Base-by-base conservation (phyloP, 352 stramenopile genomes). In the Globisporangium canariense region DNA sequence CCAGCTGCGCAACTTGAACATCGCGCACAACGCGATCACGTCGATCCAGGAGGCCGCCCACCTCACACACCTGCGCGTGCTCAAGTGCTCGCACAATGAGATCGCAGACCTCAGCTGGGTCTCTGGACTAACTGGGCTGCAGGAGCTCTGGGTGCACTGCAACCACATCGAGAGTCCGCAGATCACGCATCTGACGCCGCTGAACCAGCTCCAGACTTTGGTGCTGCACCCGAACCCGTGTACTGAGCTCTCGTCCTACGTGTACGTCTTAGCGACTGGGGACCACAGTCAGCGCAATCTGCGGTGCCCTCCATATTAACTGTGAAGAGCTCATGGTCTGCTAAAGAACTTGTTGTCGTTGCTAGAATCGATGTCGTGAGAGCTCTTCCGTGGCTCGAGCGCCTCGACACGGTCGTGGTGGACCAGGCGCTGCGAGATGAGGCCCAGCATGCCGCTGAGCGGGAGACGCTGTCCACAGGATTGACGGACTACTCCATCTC, bases 181-280 rank as follows among this genome's bases (percentile, higher is more conserved):
- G 60, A 58, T 93, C 18, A 62, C 67, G 34, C 71, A 85, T 57
- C 60, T 93, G 20, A 65, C 74, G 50, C n/a, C 71, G 8, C 68
- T 90, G 2, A 60, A 49, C 2, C 65, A 73, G 43, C 73, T 93
- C 13, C 66, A 72, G 38, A 83, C 70, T 18, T 68, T 93, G 18
- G 64, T 90, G 25, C 50, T 91, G 9, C 81, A 90, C 34, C 77
- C 82, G 18, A 93, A 93, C 68, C 84, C 84, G 28, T 91, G 81
- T 65, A 90, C 82, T 0, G 66, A 85, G 18, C 51, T 46, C 18
- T 57, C 71, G 8, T 70, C 79, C 16, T 91, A 88, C 59, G 53
- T 78, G 83, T 90, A 60, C 25, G 25, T 28, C 25, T 28, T 28
- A 22, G 73, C 70, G 0, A 14, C 18, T 65, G 5, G 25, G 9